Percentiles rank a stretch among this genome's conserved stretches.
Conservation (phyloP, 106 monocot genomes). For the Vanilla planifolia region DNA sequence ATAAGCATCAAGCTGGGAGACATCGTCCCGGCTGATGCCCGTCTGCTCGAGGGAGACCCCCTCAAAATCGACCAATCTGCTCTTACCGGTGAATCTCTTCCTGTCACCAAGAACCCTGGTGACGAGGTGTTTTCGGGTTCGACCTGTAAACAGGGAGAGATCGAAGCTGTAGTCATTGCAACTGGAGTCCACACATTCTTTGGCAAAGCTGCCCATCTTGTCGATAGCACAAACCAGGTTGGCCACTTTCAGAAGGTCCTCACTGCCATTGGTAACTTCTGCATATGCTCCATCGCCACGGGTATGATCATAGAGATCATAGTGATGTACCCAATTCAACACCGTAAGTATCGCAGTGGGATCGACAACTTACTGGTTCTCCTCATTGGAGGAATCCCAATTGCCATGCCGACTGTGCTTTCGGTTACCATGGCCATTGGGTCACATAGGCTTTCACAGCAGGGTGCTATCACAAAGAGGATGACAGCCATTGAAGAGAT, state of each 20-base stretch:
- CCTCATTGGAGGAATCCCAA: constrained; percentile 94
- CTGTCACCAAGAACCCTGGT: constrained; percentile 78
- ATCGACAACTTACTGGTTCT: constrained; percentile 96
- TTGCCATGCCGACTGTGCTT: constrained; percentile 95
- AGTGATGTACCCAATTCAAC: constrained; percentile 94
- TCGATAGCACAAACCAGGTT: constrained; percentile 94
- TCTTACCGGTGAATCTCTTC: constrained; percentile 91
- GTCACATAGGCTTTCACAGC: constrained; percentile 90
- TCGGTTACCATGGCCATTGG: constrained; percentile 99
- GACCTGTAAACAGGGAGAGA: constrained; percentile 96
- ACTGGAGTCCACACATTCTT: constrained; percentile 99
- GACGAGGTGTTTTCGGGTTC: constrained; percentile 96
- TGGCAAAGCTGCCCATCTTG: constrained; percentile 96
- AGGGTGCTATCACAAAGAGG: constrained; percentile 96
- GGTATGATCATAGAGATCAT: constrained; percentile 88
- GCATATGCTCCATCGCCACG: constrained; percentile 88
- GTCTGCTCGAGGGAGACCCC: constrained; percentile 91
- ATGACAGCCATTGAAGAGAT: constrained; percentile 99
- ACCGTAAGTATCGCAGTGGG: constrained; percentile 67
- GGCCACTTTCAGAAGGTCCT: constrained; percentile 97
- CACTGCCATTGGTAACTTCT: constrained; percentile 97
- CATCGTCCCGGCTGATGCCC: constrained; percentile 95
- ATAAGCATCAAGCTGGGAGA: constrained; percentile 97
- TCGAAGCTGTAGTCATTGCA: constrained; percentile 95
- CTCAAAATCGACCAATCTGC: constrained; percentile 94